Evolutionary conservation across 2,329 filamentous ascomycete genomes (phyloP), one percentile per base, ranked within the genome.

Genomic region (Plenodomus lindquistii): DNA sequence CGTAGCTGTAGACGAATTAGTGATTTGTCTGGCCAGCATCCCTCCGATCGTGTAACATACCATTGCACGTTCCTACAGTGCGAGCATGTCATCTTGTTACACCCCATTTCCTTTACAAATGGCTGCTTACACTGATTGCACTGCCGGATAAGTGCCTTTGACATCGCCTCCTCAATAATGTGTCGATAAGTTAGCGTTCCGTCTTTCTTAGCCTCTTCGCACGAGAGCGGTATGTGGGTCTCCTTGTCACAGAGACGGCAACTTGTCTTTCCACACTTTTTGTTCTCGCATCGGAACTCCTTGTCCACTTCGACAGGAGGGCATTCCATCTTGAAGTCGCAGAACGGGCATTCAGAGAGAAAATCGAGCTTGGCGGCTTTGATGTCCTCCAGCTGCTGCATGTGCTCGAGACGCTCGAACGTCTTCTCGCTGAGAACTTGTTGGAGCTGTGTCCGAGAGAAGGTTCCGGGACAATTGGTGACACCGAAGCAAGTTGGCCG

Each of bases 91-190:
- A 96, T 89, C 72, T 92, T 92, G 74, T 95, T 95, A 75, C 91
- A 96, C 2, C 91, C 91, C 24, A 76, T 69, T 29, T 86, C 81
- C 66, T 95, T 96, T 67, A 95, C 81, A 60, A 93, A 94, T 0
- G 85, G 84, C n/a, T 84, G 82, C n/a, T 79, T 76, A 72, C 88
- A 86, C 54, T 76, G 77, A 52, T 89, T 90, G 77, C 91, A 96
- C 21, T 77, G 84, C 17, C 91, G 82, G 44, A 95, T 87, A 57
- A 95, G 63, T 1, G 91, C 91, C 15, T 81, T 80, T 2, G 88
- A 90, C 87, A 92, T 93, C 17, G 89, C 90, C 67, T 96, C 90
- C 69, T 96, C 91, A 22, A 95, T 83, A 3, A 77, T 71, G 54
- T 87, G 87, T 15, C 88, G 83, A 16, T 82, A 77, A 3, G 80